Percentiles rank a stretch among this genome's conserved stretches.
phyloP scores from a whole-genome alignment of 345 rosid species.

The Lagerstroemia speciosa region DNA sequence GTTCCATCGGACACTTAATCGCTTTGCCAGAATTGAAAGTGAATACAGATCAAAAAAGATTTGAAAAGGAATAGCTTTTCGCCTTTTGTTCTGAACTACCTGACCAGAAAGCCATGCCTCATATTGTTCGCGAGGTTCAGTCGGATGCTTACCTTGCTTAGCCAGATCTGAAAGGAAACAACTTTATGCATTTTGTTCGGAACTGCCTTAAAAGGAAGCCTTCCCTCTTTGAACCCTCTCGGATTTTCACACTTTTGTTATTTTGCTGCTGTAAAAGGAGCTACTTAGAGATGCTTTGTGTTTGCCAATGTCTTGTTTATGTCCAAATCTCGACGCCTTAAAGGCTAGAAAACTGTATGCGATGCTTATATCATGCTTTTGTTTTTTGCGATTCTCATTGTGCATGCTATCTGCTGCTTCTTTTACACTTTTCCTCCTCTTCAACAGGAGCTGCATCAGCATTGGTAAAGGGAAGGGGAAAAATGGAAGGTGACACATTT shows the following conservation, averaged over 20 bases:
- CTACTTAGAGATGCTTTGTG: too few relatives aligned
- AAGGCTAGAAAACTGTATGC: not conserved
- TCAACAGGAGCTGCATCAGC: conserved; percentile 6
- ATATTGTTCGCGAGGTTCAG: too few relatives aligned
- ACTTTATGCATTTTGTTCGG: too few relatives aligned
- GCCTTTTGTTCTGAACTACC: too few relatives aligned
- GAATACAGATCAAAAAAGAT: too few relatives aligned
- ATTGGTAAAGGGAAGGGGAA: not conserved
- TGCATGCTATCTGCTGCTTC: not conserved
- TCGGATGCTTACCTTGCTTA: not conserved
- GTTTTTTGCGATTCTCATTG: not conserved
- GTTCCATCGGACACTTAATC: too few relatives aligned
- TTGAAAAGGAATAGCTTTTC: too few relatives aligned
- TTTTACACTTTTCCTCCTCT: not conserved
- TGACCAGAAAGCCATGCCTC: too few relatives aligned
- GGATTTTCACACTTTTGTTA: too few relatives aligned
- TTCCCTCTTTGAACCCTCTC: too few relatives aligned
- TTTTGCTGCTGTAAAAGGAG: too few relatives aligned
- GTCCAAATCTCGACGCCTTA: not conserved
- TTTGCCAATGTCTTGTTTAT: not conserved
- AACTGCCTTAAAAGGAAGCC: too few relatives aligned
- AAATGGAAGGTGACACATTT: conserved; percentile 73
- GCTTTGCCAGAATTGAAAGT: not conserved
- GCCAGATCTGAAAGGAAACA: not conserved
- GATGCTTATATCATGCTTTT: not conserved